Base-by-base conservation (phyloP, 1,284 basidiomycete species). In the Puccinia coronata region DNA sequence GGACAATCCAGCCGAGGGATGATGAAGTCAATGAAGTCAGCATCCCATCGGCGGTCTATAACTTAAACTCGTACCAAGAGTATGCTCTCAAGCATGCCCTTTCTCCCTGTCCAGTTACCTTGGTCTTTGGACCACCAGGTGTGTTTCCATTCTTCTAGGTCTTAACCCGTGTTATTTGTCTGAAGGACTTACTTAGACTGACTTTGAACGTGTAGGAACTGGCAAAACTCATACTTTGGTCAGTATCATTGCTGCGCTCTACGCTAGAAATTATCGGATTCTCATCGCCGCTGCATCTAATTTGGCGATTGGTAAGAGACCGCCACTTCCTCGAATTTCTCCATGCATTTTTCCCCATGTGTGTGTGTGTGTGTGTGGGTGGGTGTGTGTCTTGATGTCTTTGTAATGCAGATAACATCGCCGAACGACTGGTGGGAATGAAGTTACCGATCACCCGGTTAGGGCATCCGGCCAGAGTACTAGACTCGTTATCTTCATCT, bases 211-310 rank as follows among this genome's bases (percentile, higher is more conserved):
- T 70, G 36, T 49, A 80, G 78, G 78, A 28, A 80, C 78, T 23
- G 78, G 69, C 25, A 80, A 80, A 61, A 80, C 78, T 34, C 78
- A 80, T 51, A 80, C 78, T 20, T 76, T 75, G 36, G 80, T 75
- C 20, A 70, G 82, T 70, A 79, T 69, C 55, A 72, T 80, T 43
- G 65, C 78, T 31, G 73, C 61, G 23, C 39, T 80, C 43, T n/a
- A 82, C n/a, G 80, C 77, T 87, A 90, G 80, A 84, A 85, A 85
- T 41, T 86, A 88, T 73, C 84, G 87, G 2, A 86, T 97, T 1
- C 90, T 97, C 23, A 91, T 97, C 1, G 96, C 94, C 83, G 95
- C 94, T 28, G 94, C 94, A 4, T 95, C 93, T 4, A 97, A 97
- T 84, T 88, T 97, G 75, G 92, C 95, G 0, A 93, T 96, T 0